These are phyloP conservation scores for Styphnolobium japonicum DNA, from an alignment of 306 rosid genomes.

Conservation along the genomic window DNA sequence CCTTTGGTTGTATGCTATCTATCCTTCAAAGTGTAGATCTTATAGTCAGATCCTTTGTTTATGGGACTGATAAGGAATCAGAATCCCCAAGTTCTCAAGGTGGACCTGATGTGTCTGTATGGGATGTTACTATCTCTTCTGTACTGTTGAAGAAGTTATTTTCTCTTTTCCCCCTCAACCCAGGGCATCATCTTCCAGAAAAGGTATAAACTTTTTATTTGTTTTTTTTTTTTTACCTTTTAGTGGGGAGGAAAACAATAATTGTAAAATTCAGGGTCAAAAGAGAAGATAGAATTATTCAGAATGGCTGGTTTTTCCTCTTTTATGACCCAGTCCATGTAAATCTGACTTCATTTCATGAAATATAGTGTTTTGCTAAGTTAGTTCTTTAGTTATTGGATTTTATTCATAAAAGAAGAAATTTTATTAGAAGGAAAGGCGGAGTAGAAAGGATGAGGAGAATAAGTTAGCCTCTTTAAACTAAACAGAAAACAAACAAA, in stretches of 20 bases:
- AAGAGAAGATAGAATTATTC: slow-evolving; percentile 16
- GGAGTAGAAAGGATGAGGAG: background rate
- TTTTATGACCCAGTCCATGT: slow-evolving; percentile 1
- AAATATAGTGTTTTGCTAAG: slow-evolving; percentile 11
- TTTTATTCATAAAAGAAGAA: background rate
- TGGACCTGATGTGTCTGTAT: slow-evolving; percentile 30
- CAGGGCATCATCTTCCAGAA: slow-evolving; percentile 41
- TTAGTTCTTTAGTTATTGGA: background rate
- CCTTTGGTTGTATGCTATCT: slow-evolving; percentile 65
- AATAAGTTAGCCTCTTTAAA: background rate
- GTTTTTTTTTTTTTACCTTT: slow-evolving; percentile 9
- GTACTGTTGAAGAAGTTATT: slow-evolving; percentile 61
- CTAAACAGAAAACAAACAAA: background rate
- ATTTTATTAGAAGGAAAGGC: background rate
- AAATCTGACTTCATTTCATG: background rate
- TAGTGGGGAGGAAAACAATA: slow-evolving; percentile 10
- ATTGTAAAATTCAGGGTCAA: background rate
- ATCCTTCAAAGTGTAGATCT: slow-evolving; percentile 69
- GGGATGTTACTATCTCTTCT: slow-evolving; percentile 51
- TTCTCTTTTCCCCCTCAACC: slow-evolving; percentile 62
- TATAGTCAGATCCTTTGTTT: slow-evolving; percentile 48
- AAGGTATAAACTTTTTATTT: slow-evolving; percentile 46
- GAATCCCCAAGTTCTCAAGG: slow-evolving; percentile 42
- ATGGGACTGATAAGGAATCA: slow-evolving; percentile 37
- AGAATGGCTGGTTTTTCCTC: background rate